phyloP scores from a whole-genome alignment of 345 rosid genomes.

The Tarenaya hassleriana region DNA sequence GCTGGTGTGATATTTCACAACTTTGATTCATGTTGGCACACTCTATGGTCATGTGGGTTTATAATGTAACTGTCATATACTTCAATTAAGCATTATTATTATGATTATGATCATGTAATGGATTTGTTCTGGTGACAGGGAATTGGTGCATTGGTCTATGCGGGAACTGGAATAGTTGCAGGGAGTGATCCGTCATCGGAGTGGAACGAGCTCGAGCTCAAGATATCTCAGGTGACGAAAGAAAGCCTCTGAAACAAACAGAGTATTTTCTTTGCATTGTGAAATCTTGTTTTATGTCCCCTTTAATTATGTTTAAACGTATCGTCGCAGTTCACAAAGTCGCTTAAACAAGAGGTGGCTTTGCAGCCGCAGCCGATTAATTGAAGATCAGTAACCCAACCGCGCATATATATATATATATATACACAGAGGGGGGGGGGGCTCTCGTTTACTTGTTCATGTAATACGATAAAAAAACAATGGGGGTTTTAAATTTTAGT shows the following conservation, averaged over 20 bases:
- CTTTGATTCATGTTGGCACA: neutral
- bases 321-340: conserved; percentile 50
- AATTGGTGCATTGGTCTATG: conserved; percentile 73
- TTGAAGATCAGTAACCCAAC: too few relatives aligned
- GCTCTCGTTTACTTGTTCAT: too few relatives aligned
- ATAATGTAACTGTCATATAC: too few relatives aligned
- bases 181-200: conserved; percentile 79
- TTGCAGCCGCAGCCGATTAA: too few relatives aligned
- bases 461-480: too few relatives aligned
- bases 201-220: conserved; percentile 93
- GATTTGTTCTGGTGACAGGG: conserved; percentile 43
- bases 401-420: too few relatives aligned
- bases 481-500: too few relatives aligned
- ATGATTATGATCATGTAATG: too few relatives aligned
- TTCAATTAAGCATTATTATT: too few relatives aligned
- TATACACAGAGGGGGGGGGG: too few relatives aligned
- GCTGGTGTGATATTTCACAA: neutral
- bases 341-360: conserved; percentile 55
- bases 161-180: conserved; percentile 90
- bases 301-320: neutral
- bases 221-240: conserved; percentile 77
- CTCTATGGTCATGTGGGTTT: neutral
- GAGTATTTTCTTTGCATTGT: too few relatives aligned
- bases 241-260: neutral
- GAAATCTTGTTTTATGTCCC: too few relatives aligned